These are phyloP conservation scores for Xylariales sp. DNA, from an alignment of 2,329 filamentous ascomycete species.

Conservation along the genomic window DNA sequence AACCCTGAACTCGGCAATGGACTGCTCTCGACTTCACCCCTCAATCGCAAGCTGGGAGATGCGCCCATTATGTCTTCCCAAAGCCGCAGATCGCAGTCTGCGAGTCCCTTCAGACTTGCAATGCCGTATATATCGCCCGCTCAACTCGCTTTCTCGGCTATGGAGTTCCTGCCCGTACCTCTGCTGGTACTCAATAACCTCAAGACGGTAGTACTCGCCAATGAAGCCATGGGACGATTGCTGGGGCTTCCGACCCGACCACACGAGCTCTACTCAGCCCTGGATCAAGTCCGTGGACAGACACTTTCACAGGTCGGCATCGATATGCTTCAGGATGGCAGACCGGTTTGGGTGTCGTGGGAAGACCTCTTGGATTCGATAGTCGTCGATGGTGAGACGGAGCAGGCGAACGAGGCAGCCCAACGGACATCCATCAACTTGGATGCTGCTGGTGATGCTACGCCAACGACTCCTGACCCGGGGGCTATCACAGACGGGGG, in stretches of 20 bases:
- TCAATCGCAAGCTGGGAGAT: slow-evolving; percentile 9
- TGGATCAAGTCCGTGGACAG: slow-evolving; percentile 60
- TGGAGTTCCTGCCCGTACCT: slow-evolving; percentile 72
- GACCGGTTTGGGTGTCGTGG: slow-evolving; percentile 55
- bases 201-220: slow-evolving; percentile 69
- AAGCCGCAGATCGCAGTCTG: slow-evolving; percentile 21
- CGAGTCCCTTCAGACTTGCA: slow-evolving; percentile 32
- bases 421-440: slow-evolving; percentile 9
- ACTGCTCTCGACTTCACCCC: background rate
- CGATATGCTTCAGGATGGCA: slow-evolving; percentile 66
- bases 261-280: slow-evolving; percentile 37
- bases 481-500: slow-evolving; percentile 21
- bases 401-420: slow-evolving; percentile 10
- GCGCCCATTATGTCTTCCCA: slow-evolving; percentile 10
- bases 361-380: slow-evolving; percentile 54
- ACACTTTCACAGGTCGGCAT: slow-evolving; percentile 66
- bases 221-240: slow-evolving; percentile 69
- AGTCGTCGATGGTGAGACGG: slow-evolving; percentile 35
- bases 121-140: slow-evolving; percentile 46
- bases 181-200: slow-evolving; percentile 62
- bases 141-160: slow-evolving; percentile 59
- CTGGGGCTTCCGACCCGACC: slow-evolving; percentile 52
- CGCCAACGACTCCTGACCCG: slow-evolving; percentile 29
- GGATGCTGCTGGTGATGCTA: slow-evolving; percentile 26
- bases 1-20: slow-evolving; percentile 7